These are phyloP conservation scores for Penicillium pulvis DNA, from an alignment of 495 filamentous ascomycete genomes.

Conservation along the genomic window DNA sequence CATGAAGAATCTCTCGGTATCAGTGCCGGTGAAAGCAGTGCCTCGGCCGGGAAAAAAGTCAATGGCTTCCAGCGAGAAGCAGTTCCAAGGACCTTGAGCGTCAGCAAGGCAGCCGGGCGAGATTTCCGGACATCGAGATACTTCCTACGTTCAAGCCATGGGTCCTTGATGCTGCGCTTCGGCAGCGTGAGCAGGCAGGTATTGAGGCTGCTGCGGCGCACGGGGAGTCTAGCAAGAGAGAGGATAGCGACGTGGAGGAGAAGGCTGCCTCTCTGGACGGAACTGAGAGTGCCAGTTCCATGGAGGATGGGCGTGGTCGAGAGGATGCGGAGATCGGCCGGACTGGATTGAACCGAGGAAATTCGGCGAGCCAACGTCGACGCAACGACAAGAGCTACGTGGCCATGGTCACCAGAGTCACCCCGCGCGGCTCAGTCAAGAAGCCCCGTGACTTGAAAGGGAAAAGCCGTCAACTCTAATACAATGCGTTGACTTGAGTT, in stretches of 20 bases:
- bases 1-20: conserved; percentile 1
- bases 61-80: background rate
- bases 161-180: conserved; percentile 19
- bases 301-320: background rate
- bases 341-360: conserved; percentile 14
- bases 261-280: background rate
- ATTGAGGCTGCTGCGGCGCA: background rate
- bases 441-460: conserved; percentile 3
- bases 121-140: conserved; percentile 69
- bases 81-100: conserved; percentile 2
- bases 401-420: conserved; percentile 3
- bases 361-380: conserved; percentile 14
- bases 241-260: background rate
- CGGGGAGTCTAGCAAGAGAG: background rate
- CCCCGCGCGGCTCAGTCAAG: conserved; percentile 7
- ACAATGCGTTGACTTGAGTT: background rate
- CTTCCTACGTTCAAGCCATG: conserved; percentile 54
- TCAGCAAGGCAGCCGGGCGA: conserved; percentile 8
- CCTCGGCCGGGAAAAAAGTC: background rate
- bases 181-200: background rate
- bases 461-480: background rate
- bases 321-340: conserved; percentile 7
- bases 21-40: background rate
- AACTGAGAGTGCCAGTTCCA: too few relatives aligned
- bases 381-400: conserved; percentile 13